A percentile compares a stretch with the other conserved stretches of the same genome.
Evolutionary conservation across 2,329 filamentous ascomycete species (phyloP).

Genomic region (Trichoderma sp.): DNA sequence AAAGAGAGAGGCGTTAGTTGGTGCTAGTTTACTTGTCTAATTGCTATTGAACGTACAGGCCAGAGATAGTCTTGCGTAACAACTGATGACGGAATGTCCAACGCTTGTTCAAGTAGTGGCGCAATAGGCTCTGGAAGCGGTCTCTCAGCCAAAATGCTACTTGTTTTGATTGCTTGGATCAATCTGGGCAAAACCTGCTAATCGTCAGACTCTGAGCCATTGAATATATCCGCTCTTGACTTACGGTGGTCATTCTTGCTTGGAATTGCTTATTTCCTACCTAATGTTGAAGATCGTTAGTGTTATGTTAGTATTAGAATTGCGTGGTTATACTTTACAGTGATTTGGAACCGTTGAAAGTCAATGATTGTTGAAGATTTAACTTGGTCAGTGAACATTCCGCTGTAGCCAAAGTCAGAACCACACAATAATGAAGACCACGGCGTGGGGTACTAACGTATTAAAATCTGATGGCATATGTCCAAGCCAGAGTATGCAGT

Average conservation of each 20-base stretch:
- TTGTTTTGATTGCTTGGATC: neutral
- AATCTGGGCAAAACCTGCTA: neutral
- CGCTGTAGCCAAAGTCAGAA: neutral
- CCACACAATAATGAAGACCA: rapidly evolving
- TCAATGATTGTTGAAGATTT: neutral
- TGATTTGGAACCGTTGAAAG: conserved; percentile 11
- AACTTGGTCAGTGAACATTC: conserved; percentile 16
- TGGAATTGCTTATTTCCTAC: neutral
- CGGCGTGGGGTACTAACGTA: neutral
- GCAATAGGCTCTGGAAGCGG: neutral
- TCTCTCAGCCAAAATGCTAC: neutral
- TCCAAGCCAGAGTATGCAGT: conserved; percentile 31
- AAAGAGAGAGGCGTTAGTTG: neutral
- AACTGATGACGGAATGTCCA: neutral
- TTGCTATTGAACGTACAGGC: neutral
- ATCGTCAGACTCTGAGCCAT: neutral
- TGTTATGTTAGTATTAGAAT: neutral
- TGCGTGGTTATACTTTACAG: neutral
- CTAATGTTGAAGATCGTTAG: neutral
- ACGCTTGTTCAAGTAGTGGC: neutral
- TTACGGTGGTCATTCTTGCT: conserved; percentile 3
- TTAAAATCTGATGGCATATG: conserved; percentile 17
- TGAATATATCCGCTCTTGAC: neutral
- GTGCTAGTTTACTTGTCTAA: neutral
- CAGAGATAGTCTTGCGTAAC: conserved; percentile 5